These are phyloP conservation scores for Diplocarpon mali DNA, from an alignment of 2,329 filamentous ascomycete genomes.

Conservation along the genomic window DNA sequence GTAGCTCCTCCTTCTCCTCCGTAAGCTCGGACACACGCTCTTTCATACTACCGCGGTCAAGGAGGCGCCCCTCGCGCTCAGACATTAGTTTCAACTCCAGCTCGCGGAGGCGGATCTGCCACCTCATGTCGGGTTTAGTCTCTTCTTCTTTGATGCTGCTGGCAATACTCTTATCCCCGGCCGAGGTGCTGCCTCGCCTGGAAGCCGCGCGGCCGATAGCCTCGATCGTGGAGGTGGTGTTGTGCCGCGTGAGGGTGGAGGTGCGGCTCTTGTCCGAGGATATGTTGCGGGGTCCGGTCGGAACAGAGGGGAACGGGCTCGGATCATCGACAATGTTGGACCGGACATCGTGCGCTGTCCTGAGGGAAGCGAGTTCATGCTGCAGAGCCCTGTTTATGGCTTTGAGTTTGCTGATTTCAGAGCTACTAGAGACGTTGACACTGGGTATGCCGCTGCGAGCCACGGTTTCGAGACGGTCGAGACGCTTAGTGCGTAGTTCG, in stretches of 20 bases:
- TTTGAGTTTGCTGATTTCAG: conserved; percentile 49
- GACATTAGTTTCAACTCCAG: conserved; percentile 81
- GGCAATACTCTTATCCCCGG: neutral
- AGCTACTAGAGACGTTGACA: conserved; percentile 17
- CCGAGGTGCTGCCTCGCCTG: conserved; percentile 5
- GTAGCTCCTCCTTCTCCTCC: conserved; percentile 60
- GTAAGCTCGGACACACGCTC: conserved; percentile 70
- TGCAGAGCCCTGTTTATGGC: conserved; percentile 53
- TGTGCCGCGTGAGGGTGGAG: conserved; percentile 41
- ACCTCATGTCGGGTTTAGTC: conserved; percentile 53
- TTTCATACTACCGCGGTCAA: conserved; percentile 75
- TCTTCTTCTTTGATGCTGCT: conserved; percentile 20
- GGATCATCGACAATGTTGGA: conserved; percentile 31
- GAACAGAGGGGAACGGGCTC: conserved; percentile 28
- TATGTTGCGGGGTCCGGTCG: conserved; percentile 25
- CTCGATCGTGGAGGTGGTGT: conserved; percentile 33
- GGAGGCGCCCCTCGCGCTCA: conserved; percentile 73
- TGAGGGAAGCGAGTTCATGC: conserved; percentile 58
- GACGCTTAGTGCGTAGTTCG: conserved; percentile 67
- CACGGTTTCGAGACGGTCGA: conserved; percentile 76
- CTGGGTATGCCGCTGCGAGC: conserved; percentile 53
- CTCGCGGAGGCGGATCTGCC: conserved; percentile 77
- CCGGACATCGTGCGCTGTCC: conserved; percentile 37
- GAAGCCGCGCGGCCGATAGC: conserved; percentile 36
- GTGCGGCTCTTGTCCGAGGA: conserved; percentile 16